Percentiles rank a stretch among this genome's conserved stretches.
Evolutionary conservation across 352 stramenopile genomes (phyloP).

Genomic region (Pythium chondricola): DNA sequence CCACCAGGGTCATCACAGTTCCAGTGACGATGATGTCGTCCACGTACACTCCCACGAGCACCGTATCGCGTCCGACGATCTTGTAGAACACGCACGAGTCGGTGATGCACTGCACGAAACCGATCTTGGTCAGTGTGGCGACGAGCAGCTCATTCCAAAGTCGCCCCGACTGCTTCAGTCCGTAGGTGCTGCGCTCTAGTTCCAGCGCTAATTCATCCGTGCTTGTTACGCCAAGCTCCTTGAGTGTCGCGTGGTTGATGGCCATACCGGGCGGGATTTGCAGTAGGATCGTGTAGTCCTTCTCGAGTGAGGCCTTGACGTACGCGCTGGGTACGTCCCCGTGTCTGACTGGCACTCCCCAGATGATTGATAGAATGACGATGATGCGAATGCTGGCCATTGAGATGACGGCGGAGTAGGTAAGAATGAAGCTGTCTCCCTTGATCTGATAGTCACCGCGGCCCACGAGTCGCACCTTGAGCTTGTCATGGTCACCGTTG

Average conservation of each 20-base stretch:
- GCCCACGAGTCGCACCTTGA: too few species aligned
- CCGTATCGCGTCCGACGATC: background rate
- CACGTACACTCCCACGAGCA: conserved; percentile 19
- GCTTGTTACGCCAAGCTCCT: conserved; percentile 3
- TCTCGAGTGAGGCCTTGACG: conserved; percentile 2
- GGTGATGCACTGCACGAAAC: conserved; percentile 17
- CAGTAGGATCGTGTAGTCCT: conserved; percentile 18
- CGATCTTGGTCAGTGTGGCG: conserved; percentile 9
- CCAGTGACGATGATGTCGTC: conserved; percentile 27
- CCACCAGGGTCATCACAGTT: background rate
- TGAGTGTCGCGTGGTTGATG: conserved; percentile 7
- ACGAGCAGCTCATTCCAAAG: conserved; percentile 25
- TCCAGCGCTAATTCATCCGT: conserved; percentile 6
- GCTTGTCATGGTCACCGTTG: too few species aligned
- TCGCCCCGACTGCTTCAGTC: conserved; percentile 21
- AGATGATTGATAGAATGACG: too few species aligned
- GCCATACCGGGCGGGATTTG: conserved; percentile 13
- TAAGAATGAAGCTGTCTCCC: too few species aligned
- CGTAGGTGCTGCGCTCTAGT: conserved; percentile 25
- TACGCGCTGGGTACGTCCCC: too few species aligned
- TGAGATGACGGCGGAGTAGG: too few species aligned
- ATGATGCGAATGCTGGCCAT: too few species aligned
- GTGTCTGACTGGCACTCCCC: too few species aligned
- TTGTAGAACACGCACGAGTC: conserved; percentile 26
- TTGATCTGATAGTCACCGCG: too few species aligned